Conservation (phyloP, 345 rosid genomes). For the Euphorbia lathyris region DNA sequence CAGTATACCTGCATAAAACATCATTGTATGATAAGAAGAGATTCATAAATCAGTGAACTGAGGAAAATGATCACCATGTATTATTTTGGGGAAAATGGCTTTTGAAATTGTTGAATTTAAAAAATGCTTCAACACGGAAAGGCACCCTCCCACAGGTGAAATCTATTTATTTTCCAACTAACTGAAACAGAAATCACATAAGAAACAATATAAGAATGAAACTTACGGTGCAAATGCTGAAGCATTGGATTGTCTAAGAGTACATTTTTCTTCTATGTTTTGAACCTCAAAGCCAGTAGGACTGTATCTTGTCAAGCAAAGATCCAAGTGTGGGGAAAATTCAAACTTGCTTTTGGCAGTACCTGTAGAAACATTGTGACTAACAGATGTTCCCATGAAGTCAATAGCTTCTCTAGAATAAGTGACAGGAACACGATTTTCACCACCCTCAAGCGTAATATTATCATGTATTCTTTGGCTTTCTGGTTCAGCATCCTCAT, state of each 20-base stretch:
- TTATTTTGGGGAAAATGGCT: background rate
- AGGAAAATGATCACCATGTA: background rate
- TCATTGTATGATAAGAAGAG: background rate
- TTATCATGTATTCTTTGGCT: conserved; percentile 26
- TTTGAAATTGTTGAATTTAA: background rate
- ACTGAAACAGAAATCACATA: background rate
- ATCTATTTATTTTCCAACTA: background rate
- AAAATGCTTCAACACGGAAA: background rate
- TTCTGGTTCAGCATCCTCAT: conserved; percentile 28
- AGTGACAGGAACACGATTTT: conserved; percentile 17
- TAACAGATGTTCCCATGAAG: conserved; percentile 61
- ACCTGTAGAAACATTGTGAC: conserved; percentile 30
- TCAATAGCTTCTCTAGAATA: conserved; percentile 59
- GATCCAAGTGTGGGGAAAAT: conserved; percentile 58
- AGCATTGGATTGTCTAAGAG: conserved; percentile 68
- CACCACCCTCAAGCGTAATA: conserved; percentile 19
- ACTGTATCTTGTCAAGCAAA: conserved; percentile 62
- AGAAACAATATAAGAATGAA: background rate
- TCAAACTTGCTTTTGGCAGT: conserved; percentile 35
- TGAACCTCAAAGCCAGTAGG: conserved; percentile 39
- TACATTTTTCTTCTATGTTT: conserved; percentile 42
- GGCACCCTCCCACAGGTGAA: background rate
- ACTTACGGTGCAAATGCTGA: conserved; percentile 83
- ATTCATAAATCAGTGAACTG: no score
- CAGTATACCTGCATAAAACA: conserved; percentile 55